phyloP scores from a whole-genome alignment of 78 protist species.

The Dictyostelium purpureum region DNA sequence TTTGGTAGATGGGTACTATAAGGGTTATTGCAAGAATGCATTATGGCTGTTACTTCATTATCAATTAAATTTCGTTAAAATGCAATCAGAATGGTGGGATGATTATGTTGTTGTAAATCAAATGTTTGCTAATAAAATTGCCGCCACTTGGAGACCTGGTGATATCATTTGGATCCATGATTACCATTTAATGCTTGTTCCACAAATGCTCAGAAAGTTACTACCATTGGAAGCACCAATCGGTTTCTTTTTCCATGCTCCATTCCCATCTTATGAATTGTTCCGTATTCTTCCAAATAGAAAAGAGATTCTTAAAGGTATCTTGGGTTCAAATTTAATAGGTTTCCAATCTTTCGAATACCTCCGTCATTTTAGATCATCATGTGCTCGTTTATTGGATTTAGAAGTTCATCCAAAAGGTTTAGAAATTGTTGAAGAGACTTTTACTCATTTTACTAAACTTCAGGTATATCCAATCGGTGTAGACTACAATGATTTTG shows the following conservation, averaged over 20 bases:
- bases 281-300: slow-evolving; percentile 91
- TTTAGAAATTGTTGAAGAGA: slow-evolving; percentile 7
- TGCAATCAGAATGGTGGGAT: slow-evolving; percentile 56
- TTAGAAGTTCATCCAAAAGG: slow-evolving; percentile 58
- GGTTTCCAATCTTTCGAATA: slow-evolving; percentile 88
- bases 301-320: slow-evolving; percentile 78
- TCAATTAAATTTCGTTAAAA: slow-evolving; percentile 16
- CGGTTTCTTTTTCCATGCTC: slow-evolving; percentile 95
- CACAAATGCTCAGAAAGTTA: slow-evolving; percentile 74
- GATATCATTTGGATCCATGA: slow-evolving; percentile 85
- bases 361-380: slow-evolving; percentile 36
- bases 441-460: slow-evolving; percentile 1
- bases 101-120: slow-evolving; percentile 72
- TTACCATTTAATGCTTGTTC: slow-evolving; percentile 93
- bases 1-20: slow-evolving; percentile 48
- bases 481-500: slow-evolving; percentile 23
- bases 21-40: slow-evolving; percentile 83
- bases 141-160: slow-evolving; percentile 25
- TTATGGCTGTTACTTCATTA: slow-evolving; percentile 92
- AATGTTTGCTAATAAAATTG: slow-evolving; percentile 61
- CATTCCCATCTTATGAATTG: slow-evolving; percentile 92
- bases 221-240: slow-evolving; percentile 37
- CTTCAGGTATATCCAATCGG: slow-evolving; percentile 62
- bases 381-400: slow-evolving; percentile 54
- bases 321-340: slow-evolving; percentile 85